Base-by-base conservation (phyloP, 2,329 filamentous ascomycete genomes). In the Monosporascus ibericus region DNA sequence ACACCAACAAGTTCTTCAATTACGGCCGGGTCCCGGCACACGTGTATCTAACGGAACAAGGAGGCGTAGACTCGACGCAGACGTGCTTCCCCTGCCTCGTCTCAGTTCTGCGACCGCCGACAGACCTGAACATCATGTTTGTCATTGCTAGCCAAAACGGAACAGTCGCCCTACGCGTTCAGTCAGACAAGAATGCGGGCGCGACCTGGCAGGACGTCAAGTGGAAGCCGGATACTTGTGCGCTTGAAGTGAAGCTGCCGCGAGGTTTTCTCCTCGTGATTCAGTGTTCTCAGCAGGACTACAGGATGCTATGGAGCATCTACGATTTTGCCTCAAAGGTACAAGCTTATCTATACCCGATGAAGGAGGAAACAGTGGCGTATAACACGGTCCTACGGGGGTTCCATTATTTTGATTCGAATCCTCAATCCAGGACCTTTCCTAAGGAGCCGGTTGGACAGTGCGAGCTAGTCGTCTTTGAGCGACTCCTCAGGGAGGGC, bases 271-370 rank as follows among this genome's bases (percentile, higher is more conserved):
- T 86, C 53, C 71, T 95, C 42, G 81, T 80, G 20, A 72, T 94
- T 18, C 83, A 87, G 57, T 85, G 91, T 64, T 78, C 77, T 15
- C 87, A 91, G 61, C 74, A 80, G n/a, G 90, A 95, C 64, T 95
- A 88, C 72, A 82, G 85, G 55, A 84, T 81, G 56, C 71, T 95
- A 11, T 92, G 86, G 82, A 87, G 84, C 60, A 90, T 95, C 69
- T 90, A 91, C 58, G 90, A 95, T 54, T 92, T 95, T 66, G 89
- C 87, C 25, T 81, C 80, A 58, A 90, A 88, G 62, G 82, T 92
- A 2, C 86, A 91, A 63, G 77, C 79, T 25, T 88, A 83, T 49
- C 75, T 95, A 42, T 82, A 83, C 37, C 82, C 85, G 6, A 80
- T 83, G 40, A 75, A 77, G 30, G 87, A 89, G 49, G 92, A 96